These are phyloP conservation scores for Fusarium mundagurra DNA, from an alignment of 2,329 filamentous ascomycete species.

Conservation along the genomic window DNA sequence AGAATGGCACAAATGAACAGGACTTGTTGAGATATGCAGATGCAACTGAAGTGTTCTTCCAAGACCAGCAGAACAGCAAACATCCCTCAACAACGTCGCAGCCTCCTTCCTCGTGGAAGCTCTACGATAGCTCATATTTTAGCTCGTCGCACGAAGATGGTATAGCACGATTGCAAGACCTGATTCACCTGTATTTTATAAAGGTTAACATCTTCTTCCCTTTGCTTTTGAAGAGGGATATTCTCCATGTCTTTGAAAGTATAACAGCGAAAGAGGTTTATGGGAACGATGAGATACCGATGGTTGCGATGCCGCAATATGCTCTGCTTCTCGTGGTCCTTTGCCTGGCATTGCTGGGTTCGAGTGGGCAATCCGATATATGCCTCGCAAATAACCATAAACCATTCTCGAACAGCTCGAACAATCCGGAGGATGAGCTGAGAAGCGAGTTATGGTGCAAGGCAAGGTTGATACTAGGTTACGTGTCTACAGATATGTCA, in stretches of 20 bases:
- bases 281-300: background rate
- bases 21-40: background rate
- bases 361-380: background rate
- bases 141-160: background rate
- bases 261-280: background rate
- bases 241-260: background rate
- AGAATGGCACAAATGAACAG: background rate
- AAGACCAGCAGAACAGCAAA: background rate
- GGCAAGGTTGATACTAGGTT: constrained; percentile 35
- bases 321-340: constrained; percentile 8
- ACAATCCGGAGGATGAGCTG: fast-evolving
- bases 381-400: background rate
- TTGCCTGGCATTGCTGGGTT: background rate
- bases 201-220: constrained; percentile 44
- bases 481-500: constrained; percentile 30
- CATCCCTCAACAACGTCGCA: background rate
- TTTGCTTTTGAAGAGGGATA: background rate
- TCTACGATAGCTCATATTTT: background rate
- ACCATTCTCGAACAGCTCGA: background rate
- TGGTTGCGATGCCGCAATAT: background rate
- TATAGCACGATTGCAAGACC: fast-evolving
- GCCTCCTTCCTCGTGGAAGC: constrained; percentile 11
- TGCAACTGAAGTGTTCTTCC: constrained; percentile 27
- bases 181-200: constrained; percentile 34
- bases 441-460: constrained; percentile 35